Base-by-base conservation (phyloP, 495 filamentous ascomycete genomes). In the Hypoxylon perforatum region DNA sequence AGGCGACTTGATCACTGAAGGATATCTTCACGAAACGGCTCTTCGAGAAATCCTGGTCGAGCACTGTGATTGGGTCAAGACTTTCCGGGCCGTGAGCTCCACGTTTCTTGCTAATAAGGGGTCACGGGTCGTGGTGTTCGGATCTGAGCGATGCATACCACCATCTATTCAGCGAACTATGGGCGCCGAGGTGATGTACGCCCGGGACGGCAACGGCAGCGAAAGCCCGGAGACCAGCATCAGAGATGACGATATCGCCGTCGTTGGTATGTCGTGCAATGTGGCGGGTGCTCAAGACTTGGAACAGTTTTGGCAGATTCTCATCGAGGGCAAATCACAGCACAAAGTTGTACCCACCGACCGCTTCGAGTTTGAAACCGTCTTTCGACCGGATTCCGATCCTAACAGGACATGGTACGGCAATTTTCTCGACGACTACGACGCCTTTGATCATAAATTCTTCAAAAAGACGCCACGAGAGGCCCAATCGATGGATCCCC, bases 261-360 rank as follows among this genome's bases (percentile, higher is more conserved):
- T 87, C 4, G 71, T 87, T 17, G 84, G 85, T 0, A 84, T 85
- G 82, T 76, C 83, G 0, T 76, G 75, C 49, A 78, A 81, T 1
- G 73, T 81, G 0, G 77, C 84, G 7, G 85, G 83, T 1, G 84
- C 84, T 1, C 74, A 83, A 12, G 74, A 82, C 38, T 38, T 81
- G 1, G 74, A 77, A 0, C 78, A 85, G 21, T 82, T 84, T 53
- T 82, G 78, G 78, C 30, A 79, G 0, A 46, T 84, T 2, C 61
- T 85, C 0, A 70, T 67, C 17, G 48, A 69, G 0, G 83, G 78
- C 1, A 48, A 81, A 47, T 83, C 80, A 0, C 80, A 82, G 53
- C 80, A 84, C 25, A 45, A 53, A 4, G 74, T 76, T 48, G 68
- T 85, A 18, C 72, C 80, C 0, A 23, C 51, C 0, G 74, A 78